phyloP scores from a whole-genome alignment of 2,329 filamentous ascomycete genomes.

The Fusarium sp. region DNA sequence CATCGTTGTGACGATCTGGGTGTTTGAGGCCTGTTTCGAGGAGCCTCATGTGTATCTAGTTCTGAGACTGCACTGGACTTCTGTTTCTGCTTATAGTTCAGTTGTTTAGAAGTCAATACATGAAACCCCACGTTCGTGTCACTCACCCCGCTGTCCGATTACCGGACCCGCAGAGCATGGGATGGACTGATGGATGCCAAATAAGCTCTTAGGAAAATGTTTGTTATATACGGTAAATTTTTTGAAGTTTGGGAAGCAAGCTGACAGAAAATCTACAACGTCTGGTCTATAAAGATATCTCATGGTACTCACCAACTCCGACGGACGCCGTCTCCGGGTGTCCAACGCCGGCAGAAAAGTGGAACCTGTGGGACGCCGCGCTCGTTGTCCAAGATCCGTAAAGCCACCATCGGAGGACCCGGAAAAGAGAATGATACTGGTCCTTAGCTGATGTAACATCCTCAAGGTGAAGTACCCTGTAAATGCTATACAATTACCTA shows the following conservation, averaged over 20 bases:
- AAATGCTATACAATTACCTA: too few species aligned
- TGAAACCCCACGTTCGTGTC: conserved; percentile 13
- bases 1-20: conserved; percentile 7
- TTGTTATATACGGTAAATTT: background rate
- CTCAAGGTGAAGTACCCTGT: too few species aligned
- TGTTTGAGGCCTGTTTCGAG: conserved; percentile 2
- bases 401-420: too few species aligned
- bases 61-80: background rate
- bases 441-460: too few species aligned
- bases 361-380: too few species aligned
- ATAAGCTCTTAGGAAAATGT: background rate
- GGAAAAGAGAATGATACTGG: too few species aligned
- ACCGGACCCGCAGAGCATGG: conserved; percentile 12
- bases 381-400: too few species aligned
- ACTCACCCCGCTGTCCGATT: conserved; percentile 14
- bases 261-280: too few species aligned
- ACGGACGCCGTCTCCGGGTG: too few species aligned
- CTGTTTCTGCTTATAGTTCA: background rate
- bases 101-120: conserved; percentile 6
- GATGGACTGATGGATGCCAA: background rate
- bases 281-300: too few species aligned
- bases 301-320: too few species aligned
- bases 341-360: too few species aligned
- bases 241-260: background rate
- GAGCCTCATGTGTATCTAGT: background rate